These are phyloP conservation scores for Vicia sativa DNA, from an alignment of 306 rosid genomes.

Conservation along the genomic window DNA sequence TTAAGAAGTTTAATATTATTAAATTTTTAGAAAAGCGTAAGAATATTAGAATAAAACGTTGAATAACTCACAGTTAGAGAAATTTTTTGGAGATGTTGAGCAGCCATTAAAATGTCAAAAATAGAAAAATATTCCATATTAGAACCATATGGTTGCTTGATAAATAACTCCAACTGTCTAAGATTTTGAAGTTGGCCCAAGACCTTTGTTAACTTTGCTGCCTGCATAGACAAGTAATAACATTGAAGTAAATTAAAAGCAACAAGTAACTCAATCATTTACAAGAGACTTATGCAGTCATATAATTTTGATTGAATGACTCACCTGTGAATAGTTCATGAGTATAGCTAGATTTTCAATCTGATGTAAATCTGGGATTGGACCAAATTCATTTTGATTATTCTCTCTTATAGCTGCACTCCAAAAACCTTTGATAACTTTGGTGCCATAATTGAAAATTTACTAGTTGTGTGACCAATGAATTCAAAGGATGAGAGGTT, in stretches of 20 bases:
- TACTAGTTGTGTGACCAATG: not conserved
- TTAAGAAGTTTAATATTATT: too few relatives aligned
- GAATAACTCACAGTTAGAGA: not conserved
- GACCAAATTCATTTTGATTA: not conserved
- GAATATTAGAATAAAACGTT: not conserved
- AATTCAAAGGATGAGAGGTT: not conserved
- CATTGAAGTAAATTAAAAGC: too few relatives aligned
- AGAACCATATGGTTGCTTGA: not conserved
- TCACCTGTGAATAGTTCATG: not conserved
- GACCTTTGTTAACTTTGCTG: not conserved
- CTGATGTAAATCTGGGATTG: not conserved
- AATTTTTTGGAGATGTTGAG: not conserved
- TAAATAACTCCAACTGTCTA: not conserved
- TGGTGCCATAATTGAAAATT: not conserved
- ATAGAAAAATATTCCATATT: not conserved
- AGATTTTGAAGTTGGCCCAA: not conserved
- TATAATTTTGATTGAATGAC: not conserved
- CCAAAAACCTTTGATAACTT: not conserved
- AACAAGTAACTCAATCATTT: too few relatives aligned
- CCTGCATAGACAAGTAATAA: too few relatives aligned
- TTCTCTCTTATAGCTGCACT: not conserved
- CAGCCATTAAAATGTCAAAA: not conserved
- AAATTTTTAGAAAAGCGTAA: too few relatives aligned
- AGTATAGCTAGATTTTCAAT: not conserved
- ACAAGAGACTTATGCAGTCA: too few relatives aligned